phyloP scores from a whole-genome alignment of 2,329 filamentous ascomycete species.

The Trichoderma simmonsii region DNA sequence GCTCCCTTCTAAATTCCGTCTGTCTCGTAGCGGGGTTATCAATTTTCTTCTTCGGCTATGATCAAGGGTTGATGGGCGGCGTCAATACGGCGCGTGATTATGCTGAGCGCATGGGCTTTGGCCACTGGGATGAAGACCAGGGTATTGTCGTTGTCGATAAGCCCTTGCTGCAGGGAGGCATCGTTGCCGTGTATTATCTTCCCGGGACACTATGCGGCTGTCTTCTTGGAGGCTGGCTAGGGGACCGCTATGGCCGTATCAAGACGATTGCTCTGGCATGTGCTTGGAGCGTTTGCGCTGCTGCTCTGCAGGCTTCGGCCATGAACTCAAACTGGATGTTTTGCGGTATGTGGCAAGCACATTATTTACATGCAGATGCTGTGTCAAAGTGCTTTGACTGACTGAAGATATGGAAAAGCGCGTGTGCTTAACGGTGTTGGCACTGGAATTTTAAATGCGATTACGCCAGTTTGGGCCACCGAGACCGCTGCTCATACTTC shows the following conservation, averaged over 20 bases:
- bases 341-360: constrained; percentile 44
- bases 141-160: constrained; percentile 56
- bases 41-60: constrained; percentile 66
- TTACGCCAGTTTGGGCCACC: constrained; percentile 69
- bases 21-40: constrained; percentile 62
- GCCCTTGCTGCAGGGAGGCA: constrained; percentile 34
- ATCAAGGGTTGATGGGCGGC: constrained; percentile 58
- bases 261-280: constrained; percentile 60
- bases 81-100: constrained; percentile 66
- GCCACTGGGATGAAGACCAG: constrained; percentile 50
- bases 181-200: constrained; percentile 45
- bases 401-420: constrained; percentile 17
- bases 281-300: constrained; percentile 58
- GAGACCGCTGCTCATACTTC: constrained; percentile 66
- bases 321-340: constrained; percentile 69
- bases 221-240: constrained; percentile 60
- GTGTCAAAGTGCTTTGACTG: neutral
- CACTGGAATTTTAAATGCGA: constrained; percentile 67
- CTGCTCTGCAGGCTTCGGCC: constrained; percentile 61
- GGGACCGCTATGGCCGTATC: constrained; percentile 60
- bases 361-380: neutral
- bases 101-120: constrained; percentile 62
- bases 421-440: constrained; percentile 56
- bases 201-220: constrained; percentile 57
- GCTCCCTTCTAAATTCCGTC: constrained; percentile 55